These are phyloP conservation scores for Aspergillus persii DNA, from an alignment of 2,329 filamentous ascomycete genomes.

Conservation along the genomic window DNA sequence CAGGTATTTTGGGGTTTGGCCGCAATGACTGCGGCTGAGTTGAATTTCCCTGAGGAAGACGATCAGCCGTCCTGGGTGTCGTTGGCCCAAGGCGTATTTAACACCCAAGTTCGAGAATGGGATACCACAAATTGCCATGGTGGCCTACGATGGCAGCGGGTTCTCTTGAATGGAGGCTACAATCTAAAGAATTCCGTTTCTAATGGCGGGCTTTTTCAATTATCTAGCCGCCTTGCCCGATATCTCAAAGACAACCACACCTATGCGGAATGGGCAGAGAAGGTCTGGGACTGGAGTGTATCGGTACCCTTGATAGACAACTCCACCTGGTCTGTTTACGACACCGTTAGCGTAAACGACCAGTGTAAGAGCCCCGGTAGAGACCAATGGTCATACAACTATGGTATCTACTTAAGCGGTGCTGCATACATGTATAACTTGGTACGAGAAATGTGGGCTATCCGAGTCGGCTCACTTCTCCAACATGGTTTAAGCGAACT, in stretches of 20 bases:
- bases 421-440: conserved; percentile 57
- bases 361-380: conserved; percentile 54
- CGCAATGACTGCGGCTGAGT: conserved; percentile 74
- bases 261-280: conserved; percentile 75
- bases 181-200: conserved; percentile 59
- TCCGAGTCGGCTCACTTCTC: conserved; percentile 7
- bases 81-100: conserved; percentile 75
- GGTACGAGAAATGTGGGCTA: conserved; percentile 27
- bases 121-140: conserved; percentile 66
- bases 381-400: conserved; percentile 59
- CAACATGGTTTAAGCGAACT: too few species aligned
- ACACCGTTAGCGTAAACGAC: conserved; percentile 49
- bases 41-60: conserved; percentile 68
- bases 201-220: conserved; percentile 58
- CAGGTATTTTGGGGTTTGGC: conserved; percentile 83
- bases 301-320: conserved; percentile 52
- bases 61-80: conserved; percentile 71
- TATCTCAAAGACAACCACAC: conserved; percentile 73
- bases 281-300: conserved; percentile 59
- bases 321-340: conserved; percentile 56
- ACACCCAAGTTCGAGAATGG: conserved; percentile 72
- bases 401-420: conserved; percentile 57
- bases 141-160: conserved; percentile 84
- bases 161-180: conserved; percentile 69
- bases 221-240: conserved; percentile 66